Conservation (phyloP, 352 stramenopile genomes). For the Phytophthora uliginosa region DNA sequence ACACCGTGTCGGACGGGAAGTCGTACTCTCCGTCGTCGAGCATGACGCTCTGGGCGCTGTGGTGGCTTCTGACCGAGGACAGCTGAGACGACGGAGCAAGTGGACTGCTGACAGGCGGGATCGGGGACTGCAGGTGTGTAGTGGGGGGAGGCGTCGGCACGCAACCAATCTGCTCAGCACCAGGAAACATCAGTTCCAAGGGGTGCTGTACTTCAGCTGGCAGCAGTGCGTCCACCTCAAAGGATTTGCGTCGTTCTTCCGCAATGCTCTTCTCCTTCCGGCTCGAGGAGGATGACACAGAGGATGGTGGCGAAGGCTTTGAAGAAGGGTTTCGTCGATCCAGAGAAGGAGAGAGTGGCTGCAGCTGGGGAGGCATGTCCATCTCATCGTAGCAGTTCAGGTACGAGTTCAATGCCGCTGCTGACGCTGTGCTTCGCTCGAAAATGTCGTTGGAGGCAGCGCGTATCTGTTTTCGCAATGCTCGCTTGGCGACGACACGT, state of each 20-base stretch:
- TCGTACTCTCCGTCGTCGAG: slow-evolving; percentile 23
- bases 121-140: slow-evolving; percentile 36
- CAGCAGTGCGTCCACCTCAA: slow-evolving; percentile 6
- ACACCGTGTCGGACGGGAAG: slow-evolving; percentile 27
- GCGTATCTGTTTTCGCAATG: slow-evolving; percentile 47
- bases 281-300: slow-evolving; percentile 27
- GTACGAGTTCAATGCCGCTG: slow-evolving; percentile 28
- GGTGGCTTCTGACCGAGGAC: slow-evolving; percentile 15
- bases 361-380: slow-evolving; percentile 44
- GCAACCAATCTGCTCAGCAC: slow-evolving; percentile 25
- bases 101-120: slow-evolving; percentile 27
- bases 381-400: slow-evolving; percentile 50
- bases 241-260: slow-evolving; percentile 12
- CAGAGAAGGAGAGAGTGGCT: slow-evolving; percentile 33
- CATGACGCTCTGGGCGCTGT: slow-evolving; percentile 6
- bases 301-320: slow-evolving; percentile 27
- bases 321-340: slow-evolving; percentile 13
- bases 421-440: slow-evolving; percentile 42
- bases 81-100: slow-evolving; percentile 7
- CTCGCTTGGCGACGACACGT: slow-evolving; percentile 39
- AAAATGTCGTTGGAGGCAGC: slow-evolving; percentile 52
- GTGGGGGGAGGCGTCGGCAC: slow-evolving; percentile 27
- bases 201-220: slow-evolving; percentile 5
- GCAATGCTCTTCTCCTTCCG: slow-evolving; percentile 21
- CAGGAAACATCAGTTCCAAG: slow-evolving; percentile 39